Evolutionary conservation across 305 asterid genomes (phyloP).

Genomic region (Andrographis paniculata): DNA sequence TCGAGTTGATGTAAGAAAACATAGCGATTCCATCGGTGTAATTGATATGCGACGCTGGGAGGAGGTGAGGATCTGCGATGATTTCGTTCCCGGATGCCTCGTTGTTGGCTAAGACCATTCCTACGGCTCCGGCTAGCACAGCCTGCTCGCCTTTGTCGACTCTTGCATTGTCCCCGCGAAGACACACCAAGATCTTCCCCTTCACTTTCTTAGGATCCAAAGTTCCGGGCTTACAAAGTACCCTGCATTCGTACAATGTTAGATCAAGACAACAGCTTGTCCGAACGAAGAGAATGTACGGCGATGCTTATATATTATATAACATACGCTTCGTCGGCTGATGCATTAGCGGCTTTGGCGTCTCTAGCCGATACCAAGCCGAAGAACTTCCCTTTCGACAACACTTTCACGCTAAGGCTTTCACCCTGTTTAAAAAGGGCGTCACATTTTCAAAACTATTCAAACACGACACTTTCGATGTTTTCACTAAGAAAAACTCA

Average conservation of each 20-base stretch:
- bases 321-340: constrained; percentile 64
- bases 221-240: constrained; percentile 61
- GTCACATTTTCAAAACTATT: too few species aligned
- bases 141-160: constrained; percentile 91
- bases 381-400: constrained; percentile 40
- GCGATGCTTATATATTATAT: too few species aligned
- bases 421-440: constrained; percentile 51
- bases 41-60: constrained; percentile 80
- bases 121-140: constrained; percentile 69
- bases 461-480: too few species aligned
- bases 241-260: constrained; percentile 27
- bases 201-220: constrained; percentile 62
- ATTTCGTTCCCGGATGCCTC: constrained; percentile 68
- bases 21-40: constrained; percentile 65
- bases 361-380: constrained; percentile 40
- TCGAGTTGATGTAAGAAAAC: constrained; percentile 37
- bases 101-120: constrained; percentile 74
- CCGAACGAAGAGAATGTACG: too few species aligned
- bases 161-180: constrained; percentile 70
- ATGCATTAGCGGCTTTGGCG: constrained; percentile 47
- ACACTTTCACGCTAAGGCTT: constrained; percentile 53
- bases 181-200: constrained; percentile 78
- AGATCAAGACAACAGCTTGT: not conserved
- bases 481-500: too few species aligned
- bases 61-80: constrained; percentile 80